phyloP scores from a whole-genome alignment of 2,329 filamentous ascomycete species.

The Alternaria ventricosa region DNA sequence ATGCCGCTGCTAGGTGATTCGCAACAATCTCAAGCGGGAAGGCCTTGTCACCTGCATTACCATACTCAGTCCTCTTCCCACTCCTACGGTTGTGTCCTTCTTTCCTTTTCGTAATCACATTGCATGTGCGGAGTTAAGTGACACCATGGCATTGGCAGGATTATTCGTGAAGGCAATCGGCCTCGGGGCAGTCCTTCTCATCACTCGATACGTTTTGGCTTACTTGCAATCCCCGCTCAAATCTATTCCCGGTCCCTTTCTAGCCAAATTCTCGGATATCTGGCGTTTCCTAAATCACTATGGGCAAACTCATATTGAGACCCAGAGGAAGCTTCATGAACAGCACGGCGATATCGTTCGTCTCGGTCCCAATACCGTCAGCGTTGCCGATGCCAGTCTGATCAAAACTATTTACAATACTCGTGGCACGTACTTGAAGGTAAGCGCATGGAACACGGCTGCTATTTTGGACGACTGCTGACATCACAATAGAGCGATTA shows the following conservation, averaged over 20 bases:
- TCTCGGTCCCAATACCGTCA: constrained; percentile 40
- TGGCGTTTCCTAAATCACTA: constrained; percentile 43
- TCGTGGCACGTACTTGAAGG: constrained; percentile 42
- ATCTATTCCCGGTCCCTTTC: constrained; percentile 39
- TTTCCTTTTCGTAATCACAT: constrained; percentile 1
- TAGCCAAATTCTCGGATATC: constrained; percentile 42
- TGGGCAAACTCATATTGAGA: constrained; percentile 37
- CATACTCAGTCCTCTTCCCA: not conserved
- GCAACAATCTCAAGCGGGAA: not conserved
- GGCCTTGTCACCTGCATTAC: not conserved
- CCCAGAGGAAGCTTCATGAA: constrained; percentile 36
- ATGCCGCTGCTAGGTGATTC: not conserved
- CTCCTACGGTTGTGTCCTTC: not conserved
- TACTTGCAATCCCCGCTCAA: constrained; percentile 41
- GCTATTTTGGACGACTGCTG: not conserved
- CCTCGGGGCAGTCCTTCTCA: constrained; percentile 20
- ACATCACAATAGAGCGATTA: constrained; percentile 32
- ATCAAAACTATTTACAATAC: constrained; percentile 44
- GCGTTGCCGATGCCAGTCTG: constrained; percentile 35
- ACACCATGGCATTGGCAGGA: constrained; percentile 18
- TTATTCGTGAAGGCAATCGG: constrained; percentile 20
- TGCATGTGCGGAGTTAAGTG: constrained; percentile 3
- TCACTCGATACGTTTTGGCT: constrained; percentile 26
- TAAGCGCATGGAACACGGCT: not conserved
- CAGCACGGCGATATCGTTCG: constrained; percentile 39